phyloP scores from a whole-genome alignment of 208 protist species.

The Crithidia sp. region DNA sequence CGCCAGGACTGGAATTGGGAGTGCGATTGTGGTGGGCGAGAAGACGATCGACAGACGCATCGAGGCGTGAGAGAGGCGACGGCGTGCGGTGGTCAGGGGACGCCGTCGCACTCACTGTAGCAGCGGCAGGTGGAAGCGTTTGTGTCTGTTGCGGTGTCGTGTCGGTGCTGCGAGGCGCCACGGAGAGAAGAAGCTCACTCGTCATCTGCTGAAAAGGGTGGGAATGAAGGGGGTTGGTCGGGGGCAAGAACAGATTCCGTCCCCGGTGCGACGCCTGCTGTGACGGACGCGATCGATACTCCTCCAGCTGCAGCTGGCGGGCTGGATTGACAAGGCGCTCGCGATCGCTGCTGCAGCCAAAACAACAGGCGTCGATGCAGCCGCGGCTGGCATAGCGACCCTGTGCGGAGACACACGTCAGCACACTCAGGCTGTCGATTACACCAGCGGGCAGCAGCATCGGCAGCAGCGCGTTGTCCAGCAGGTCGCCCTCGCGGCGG shows the following conservation, averaged over 20 bases:
- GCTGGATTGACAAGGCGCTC: background rate
- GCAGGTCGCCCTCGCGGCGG: conserved; percentile 18
- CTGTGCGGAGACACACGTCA: conserved; percentile 22
- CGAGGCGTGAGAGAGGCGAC: background rate
- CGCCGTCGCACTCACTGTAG: background rate
- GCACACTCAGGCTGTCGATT: conserved; percentile 10
- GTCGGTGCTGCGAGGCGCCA: background rate
- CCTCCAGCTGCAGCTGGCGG: too few species aligned
- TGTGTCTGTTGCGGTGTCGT: background rate
- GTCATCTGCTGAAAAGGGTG: conserved; percentile 1
- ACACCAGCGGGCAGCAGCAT: conserved; percentile 14
- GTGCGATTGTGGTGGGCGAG: background rate
- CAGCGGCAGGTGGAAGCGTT: too few species aligned
- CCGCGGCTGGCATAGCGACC: conserved; percentile 18
- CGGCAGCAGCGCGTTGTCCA: conserved; percentile 19
- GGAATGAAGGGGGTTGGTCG: background rate
- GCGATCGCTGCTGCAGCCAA: conserved; percentile 16
- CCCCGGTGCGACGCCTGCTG: background rate
- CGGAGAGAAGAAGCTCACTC: background rate
- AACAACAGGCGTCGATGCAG: conserved; percentile 28
- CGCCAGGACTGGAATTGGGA: too few species aligned
- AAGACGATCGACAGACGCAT: background rate
- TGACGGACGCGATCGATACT: too few species aligned
- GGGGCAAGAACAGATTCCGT: background rate
- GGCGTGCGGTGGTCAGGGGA: background rate